Percentiles rank a stretch among this genome's conserved stretches.
phyloP scores from a whole-genome alignment of 208 protist genomes.

The Trichomonas gallinae region DNA sequence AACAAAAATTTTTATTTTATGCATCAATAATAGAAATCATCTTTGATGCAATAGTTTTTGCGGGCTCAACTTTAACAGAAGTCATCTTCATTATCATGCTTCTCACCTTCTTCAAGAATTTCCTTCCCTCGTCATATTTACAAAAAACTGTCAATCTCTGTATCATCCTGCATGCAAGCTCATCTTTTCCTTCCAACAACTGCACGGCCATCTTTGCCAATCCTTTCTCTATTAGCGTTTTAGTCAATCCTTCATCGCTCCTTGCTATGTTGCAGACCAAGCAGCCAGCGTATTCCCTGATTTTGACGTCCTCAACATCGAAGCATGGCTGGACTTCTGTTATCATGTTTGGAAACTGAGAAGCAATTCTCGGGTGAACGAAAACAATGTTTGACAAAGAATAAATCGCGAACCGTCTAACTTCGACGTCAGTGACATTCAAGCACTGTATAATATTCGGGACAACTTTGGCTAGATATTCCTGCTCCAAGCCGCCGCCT shows the following conservation, averaged over 20 bases:
- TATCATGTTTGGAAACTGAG: background rate
- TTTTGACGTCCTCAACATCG: background rate
- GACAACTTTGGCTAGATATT: background rate
- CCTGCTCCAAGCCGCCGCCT: background rate
- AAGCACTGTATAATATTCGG: background rate
- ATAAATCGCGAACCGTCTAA: background rate
- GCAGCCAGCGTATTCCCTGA: background rate
- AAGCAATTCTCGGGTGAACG: background rate
- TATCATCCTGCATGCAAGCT: background rate
- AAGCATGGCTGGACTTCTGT: background rate
- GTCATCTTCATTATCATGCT: background rate
- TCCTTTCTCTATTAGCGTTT: background rate
- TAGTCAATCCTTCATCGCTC: background rate
- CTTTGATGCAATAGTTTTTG: background rate
- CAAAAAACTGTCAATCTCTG: background rate
- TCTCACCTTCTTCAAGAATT: background rate
- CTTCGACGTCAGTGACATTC: background rate
- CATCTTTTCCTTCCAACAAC: background rate
- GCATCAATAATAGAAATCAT: background rate
- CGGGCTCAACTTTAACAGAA: background rate
- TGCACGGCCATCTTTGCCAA: background rate
- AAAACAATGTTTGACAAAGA: background rate
- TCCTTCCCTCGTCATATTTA: background rate
- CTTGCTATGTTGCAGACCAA: background rate
- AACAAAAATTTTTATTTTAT: background rate